A percentile compares a stretch with the other conserved stretches of the same genome.
These are phyloP conservation scores for Pseudomonodictys pantanalensis DNA, from an alignment of 495 filamentous ascomycete genomes.

Conservation along the genomic window DNA sequence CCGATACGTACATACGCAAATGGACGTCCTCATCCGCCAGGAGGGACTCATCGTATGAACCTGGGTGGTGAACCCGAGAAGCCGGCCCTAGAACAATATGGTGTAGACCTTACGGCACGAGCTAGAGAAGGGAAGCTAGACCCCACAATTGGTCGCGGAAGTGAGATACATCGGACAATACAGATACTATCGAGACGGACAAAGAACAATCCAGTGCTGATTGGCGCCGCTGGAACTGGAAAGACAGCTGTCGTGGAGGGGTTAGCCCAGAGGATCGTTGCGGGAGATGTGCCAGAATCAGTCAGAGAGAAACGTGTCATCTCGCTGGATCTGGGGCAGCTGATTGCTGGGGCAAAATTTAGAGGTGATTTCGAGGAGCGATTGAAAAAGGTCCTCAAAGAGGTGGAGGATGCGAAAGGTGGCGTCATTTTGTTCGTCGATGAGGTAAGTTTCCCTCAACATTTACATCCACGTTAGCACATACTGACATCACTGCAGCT, in stretches of 20 bases:
- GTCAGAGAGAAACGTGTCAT: constrained; percentile 93
- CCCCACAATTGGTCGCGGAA: constrained; percentile 89
- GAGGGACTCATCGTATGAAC: constrained; percentile 91
- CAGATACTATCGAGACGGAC: constrained; percentile 89
- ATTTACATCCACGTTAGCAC: too few relatives aligned
- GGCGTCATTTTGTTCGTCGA: constrained; percentile 93
- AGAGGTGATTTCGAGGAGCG: constrained; percentile 95
- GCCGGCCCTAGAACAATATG: constrained; percentile 82
- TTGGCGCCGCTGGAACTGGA: constrained; percentile 87
- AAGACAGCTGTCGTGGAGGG: constrained; percentile 96
- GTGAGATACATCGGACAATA: constrained; percentile 89
- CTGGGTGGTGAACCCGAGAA: constrained; percentile 77
- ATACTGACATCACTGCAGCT: too few relatives aligned
- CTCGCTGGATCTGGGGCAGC: constrained; percentile 77
- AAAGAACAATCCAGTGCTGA: constrained; percentile 96
- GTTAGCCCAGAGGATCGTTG: constrained; percentile 83
- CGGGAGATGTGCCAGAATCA: constrained; percentile 91
- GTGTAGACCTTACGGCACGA: constrained; percentile 81
- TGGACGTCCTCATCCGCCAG: constrained; percentile 79
- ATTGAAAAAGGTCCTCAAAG: constrained; percentile 83
- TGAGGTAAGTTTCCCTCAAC: too few relatives aligned
- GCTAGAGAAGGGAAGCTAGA: constrained; percentile 90
- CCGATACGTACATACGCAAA: constrained; percentile 63
- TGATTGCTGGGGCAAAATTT: constrained; percentile 95
- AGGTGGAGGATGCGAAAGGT: constrained; percentile 85